Conservation (phyloP, 164 flowering plant genomes). For the Chloranthus sessilifolius region DNA sequence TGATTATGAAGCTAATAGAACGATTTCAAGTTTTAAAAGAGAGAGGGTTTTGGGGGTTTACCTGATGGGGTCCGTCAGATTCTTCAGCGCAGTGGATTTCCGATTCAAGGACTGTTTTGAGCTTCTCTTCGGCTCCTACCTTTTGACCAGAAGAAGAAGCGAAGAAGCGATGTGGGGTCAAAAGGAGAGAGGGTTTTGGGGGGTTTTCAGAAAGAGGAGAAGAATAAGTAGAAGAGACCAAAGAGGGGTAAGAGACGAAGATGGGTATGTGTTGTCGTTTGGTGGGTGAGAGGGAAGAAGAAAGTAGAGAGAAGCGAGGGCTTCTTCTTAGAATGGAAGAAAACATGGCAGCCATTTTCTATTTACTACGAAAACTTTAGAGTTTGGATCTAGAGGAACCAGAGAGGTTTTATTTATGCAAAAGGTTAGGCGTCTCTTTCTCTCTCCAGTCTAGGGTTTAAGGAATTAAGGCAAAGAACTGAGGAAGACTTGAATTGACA, state of each 20-base stretch:
- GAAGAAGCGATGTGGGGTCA: constrained; percentile 8
- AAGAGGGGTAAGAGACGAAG: constrained; percentile 3
- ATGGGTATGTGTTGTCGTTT: constrained; percentile 1
- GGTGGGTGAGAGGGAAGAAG: background rate
- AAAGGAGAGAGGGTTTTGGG: background rate
- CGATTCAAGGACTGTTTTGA: constrained; percentile 15
- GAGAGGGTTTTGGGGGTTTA: background rate
- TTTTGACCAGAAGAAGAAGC: constrained; percentile 9
- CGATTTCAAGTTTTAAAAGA: background rate
- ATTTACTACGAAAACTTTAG: too few relatives aligned
- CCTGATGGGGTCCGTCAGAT: constrained; percentile 11
- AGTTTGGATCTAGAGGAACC: too few relatives aligned
- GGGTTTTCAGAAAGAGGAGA: background rate
- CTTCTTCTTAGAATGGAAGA: constrained; percentile 12
- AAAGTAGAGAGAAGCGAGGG: constrained; percentile 3
- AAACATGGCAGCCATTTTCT: constrained; percentile 7
- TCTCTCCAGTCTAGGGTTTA: too few relatives aligned
- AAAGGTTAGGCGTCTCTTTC: too few relatives aligned
- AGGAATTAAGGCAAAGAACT: too few relatives aligned
- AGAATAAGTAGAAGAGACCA: constrained; percentile 6
- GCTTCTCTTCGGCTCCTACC: constrained; percentile 10
- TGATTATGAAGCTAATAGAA: background rate
- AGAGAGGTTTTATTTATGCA: too few relatives aligned
- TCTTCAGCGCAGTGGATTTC: constrained; percentile 16
- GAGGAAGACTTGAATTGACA: too few relatives aligned